Percentiles rank a stretch among this genome's conserved stretches.
Conservation (phyloP, 2,329 filamentous ascomycete genomes). For the Ophiostoma ulmi region DNA sequence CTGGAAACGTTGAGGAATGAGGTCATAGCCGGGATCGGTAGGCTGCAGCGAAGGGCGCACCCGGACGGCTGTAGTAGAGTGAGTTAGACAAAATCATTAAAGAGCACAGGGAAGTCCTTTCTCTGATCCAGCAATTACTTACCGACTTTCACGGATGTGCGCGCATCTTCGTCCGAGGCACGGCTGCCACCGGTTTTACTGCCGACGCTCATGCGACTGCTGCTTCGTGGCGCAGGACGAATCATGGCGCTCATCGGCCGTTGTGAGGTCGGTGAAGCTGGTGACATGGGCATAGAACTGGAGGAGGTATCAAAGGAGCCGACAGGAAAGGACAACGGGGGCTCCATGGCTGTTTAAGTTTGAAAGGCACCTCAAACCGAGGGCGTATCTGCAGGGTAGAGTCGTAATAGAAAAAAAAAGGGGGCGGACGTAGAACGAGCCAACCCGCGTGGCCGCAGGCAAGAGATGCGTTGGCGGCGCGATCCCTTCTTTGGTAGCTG, state of each 20-base stretch:
- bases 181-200: slow-evolving; percentile 73
- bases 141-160: slow-evolving; percentile 96
- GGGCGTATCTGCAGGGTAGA: neutral
- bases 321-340: slow-evolving; percentile 11
- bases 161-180: slow-evolving; percentile 82
- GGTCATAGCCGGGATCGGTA: slow-evolving; percentile 84
- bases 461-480: slow-evolving; percentile 24
- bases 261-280: slow-evolving; percentile 59
- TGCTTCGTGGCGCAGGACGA: slow-evolving; percentile 66
- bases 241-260: slow-evolving; percentile 79
- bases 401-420: slow-evolving; percentile 11
- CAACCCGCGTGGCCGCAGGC: slow-evolving; percentile 22
- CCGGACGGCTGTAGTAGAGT: slow-evolving; percentile 64
- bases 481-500: slow-evolving; percentile 19
- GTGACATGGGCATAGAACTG: slow-evolving; percentile 31
- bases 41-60: slow-evolving; percentile 80
- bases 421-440: slow-evolving; percentile 15
- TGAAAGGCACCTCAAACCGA: neutral
- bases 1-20: slow-evolving; percentile 94
- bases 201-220: slow-evolving; percentile 78
- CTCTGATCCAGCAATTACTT: slow-evolving; percentile 42
- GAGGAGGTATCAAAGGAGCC: slow-evolving; percentile 2
- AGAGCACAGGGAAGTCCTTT: neutral
- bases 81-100: neutral
- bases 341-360: slow-evolving; percentile 24